Base-by-base conservation (phyloP, 352 stramenopile genomes). In the Phytophthora citricola region DNA sequence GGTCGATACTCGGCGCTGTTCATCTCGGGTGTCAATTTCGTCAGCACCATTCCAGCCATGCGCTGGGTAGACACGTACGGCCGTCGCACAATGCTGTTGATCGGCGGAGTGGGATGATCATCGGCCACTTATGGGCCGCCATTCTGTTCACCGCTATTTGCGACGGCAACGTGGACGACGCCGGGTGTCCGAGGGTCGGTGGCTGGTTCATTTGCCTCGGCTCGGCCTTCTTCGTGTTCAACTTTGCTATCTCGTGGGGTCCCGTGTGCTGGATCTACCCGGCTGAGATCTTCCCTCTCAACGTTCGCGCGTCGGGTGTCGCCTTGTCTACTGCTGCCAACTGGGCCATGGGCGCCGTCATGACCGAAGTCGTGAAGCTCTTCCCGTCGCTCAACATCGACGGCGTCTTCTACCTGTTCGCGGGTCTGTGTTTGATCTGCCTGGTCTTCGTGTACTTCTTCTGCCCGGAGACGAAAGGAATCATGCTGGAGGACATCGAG, bases 341-440 rank as follows among this genome's bases (percentile, higher is more conserved):
- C 17, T 20, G 17, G 17, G 17, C 17, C 17, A 20, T 20, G 17
- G 17, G 17, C 17, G 17, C 17, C 17, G 17, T 20, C 17, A 20
- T 20, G 17, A 20, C 17, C 50, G 55, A 79, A 29, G 55, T 63
- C 17, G 55, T 61, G n/a, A 61, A 61, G 41, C 17, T 46, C 36
- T 43, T 43, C 12, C 36, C 36, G 36, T 43, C 36, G 36, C 36
- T 43, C 36, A 43, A 81, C 69, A 78, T 81, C 66, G 66, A 81
- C 73, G 73, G 69, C 29, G 73, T 81, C 14, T 88, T 88, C 67
- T 82, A 66, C 65, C 73, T 87, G 27, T 85, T 89, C 57, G 69
- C 71, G 9, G 75, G 51, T 20, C 55, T 74, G 34, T 77, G 77
- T n/a, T 53, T 71, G 7, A 45, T 82, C 51, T 81, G 63, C 27